A percentile compares a stretch with the other conserved stretches of the same genome.
phyloP scores from a whole-genome alignment of 768 basidiomycete species.

The Rhodosporidiobolus sp. region DNA sequence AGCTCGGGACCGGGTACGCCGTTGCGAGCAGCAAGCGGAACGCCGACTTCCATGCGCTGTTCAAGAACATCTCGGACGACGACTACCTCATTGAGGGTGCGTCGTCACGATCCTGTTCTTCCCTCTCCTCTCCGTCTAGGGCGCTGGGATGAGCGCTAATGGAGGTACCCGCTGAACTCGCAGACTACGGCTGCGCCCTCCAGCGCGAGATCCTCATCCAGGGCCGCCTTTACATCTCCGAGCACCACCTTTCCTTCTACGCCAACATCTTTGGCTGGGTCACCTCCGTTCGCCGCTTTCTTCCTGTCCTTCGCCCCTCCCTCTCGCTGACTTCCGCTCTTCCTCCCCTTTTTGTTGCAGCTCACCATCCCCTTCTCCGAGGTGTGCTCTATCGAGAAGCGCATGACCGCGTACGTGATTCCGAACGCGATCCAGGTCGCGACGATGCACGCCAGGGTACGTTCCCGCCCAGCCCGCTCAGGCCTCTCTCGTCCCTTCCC shows the following conservation, averaged over 20 bases:
- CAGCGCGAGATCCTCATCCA: slow-evolving; percentile 96
- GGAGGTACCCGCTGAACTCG: background rate
- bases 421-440: slow-evolving; percentile 91
- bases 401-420: slow-evolving; percentile 95
- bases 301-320: background rate
- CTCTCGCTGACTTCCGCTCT: background rate
- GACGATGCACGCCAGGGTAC: slow-evolving; percentile 59
- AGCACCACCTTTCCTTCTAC: slow-evolving; percentile 99
- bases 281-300: slow-evolving; percentile 74
- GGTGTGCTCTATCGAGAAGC: slow-evolving; percentile 82
- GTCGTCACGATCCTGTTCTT: slow-evolving; percentile 38
- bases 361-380: slow-evolving; percentile 84
- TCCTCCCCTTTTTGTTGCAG: slow-evolving; percentile 51
- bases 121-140: background rate
- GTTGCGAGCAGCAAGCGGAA: slow-evolving; percentile 94
- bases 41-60: slow-evolving; percentile 91
- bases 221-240: slow-evolving; percentile 92
- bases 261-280: slow-evolving; percentile 99
- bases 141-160: background rate
- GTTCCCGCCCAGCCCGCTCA: slow-evolving; percentile 22
- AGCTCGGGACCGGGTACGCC: slow-evolving; percentile 63
- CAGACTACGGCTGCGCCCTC: slow-evolving; percentile 96
- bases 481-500: background rate
- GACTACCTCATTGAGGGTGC: slow-evolving; percentile 97
- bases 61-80: slow-evolving; percentile 81